phyloP scores from a whole-genome alignment of 371 early-diverging fungal species.

The Furculomyces boomerangus region DNA sequence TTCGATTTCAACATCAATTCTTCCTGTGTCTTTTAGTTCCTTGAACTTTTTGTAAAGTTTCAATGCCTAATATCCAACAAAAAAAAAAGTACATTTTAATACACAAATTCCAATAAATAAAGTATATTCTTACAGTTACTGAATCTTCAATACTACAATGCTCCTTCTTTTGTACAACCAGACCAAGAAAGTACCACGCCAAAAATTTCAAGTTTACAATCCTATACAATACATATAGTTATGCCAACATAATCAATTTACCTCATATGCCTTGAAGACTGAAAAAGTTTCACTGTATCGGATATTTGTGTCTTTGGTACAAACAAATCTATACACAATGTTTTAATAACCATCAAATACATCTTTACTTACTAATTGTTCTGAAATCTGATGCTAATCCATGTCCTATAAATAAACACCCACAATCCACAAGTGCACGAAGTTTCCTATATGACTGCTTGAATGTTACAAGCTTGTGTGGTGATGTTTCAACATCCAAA shows the following conservation, averaged over 20 bases:
- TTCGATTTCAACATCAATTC: background rate
- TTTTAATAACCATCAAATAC: background rate
- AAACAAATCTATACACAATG: background rate
- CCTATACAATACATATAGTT: background rate
- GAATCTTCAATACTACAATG: constrained; percentile 94
- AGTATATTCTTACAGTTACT: constrained; percentile 22
- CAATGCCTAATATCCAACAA: constrained; percentile 28
- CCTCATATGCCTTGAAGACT: constrained; percentile 23
- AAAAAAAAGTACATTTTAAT: background rate
- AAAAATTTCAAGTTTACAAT: constrained; percentile 52
- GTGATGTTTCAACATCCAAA: constrained; percentile 47
- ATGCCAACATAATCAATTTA: constrained; percentile 30
- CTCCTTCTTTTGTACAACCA: constrained; percentile 66
- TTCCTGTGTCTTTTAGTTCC: background rate
- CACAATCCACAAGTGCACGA: constrained; percentile 65
- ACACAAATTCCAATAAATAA: background rate
- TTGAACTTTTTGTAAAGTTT: constrained; percentile 63
- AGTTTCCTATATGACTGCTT: constrained; percentile 81
- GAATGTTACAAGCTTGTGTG: constrained; percentile 60
- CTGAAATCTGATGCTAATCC: constrained; percentile 86
- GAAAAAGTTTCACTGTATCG: constrained; percentile 83
- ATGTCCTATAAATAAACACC: constrained; percentile 85
- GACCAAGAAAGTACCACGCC: constrained; percentile 73
- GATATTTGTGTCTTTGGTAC: constrained; percentile 42
- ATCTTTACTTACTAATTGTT: constrained; percentile 50